Conservation (phyloP, 495 filamentous ascomycete genomes). For the Penicillium robsamsonii region DNA sequence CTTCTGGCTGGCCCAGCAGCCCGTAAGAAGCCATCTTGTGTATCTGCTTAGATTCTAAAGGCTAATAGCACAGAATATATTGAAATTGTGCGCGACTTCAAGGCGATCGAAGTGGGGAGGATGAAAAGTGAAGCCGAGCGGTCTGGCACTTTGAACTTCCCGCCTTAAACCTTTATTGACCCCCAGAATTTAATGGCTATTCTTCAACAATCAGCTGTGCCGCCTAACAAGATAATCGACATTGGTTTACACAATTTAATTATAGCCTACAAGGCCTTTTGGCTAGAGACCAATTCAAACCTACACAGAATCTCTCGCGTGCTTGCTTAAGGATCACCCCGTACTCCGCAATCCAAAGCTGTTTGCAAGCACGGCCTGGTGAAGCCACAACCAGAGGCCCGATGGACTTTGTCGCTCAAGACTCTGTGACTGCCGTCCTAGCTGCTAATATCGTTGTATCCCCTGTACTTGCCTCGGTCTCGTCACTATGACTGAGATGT, state of each 20-base stretch:
- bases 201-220: slow-evolving; percentile 7
- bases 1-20: slow-evolving; percentile 49
- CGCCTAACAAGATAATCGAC: not conserved
- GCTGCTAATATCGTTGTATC: slow-evolving; percentile 20
- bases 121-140: slow-evolving; percentile 28
- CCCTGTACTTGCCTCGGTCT: slow-evolving; percentile 12
- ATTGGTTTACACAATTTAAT: not conserved
- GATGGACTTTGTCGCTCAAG: slow-evolving; percentile 23
- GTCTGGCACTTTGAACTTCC: slow-evolving; percentile 18
- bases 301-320: slow-evolving; percentile 5
- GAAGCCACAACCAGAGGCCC: slow-evolving; percentile 13
- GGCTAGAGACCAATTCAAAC: not conserved
- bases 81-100: not conserved
- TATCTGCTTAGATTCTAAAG: not conserved
- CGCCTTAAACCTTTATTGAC: slow-evolving; percentile 9
- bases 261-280: not conserved
- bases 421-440: slow-evolving; percentile 21
- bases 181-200: not conserved
- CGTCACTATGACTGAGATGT: slow-evolving; percentile 43
- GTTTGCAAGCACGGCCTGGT: slow-evolving; percentile 11
- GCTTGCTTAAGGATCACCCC: slow-evolving; percentile 13
- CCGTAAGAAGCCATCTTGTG: slow-evolving; percentile 46
- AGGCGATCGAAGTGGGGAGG: slow-evolving; percentile 10
- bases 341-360: slow-evolving; percentile 19
- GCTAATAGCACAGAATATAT: not conserved